Evolutionary conservation across 164 flowering plant genomes (phyloP).

Genomic region (Echeveria elegans): DNA sequence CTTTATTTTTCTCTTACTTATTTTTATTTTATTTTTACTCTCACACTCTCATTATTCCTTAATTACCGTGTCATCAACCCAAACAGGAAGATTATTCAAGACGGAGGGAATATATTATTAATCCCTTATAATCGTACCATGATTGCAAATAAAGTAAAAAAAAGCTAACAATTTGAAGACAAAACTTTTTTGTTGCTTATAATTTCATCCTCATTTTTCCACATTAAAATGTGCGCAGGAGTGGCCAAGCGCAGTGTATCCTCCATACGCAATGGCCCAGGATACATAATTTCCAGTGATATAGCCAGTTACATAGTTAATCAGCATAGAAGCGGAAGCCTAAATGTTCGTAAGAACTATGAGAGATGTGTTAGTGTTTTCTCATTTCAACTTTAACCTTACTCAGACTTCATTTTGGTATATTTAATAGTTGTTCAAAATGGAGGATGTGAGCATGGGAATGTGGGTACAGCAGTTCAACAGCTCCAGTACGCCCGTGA

Average conservation of each 20-base stretch:
- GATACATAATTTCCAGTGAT: slow-evolving; percentile 69
- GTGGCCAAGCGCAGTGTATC: slow-evolving; percentile 90
- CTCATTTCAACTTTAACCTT: background rate
- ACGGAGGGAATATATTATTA: too few relatives aligned
- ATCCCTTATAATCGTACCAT: too few relatives aligned
- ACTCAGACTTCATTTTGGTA: background rate
- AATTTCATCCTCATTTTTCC: too few relatives aligned
- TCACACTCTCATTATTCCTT: too few relatives aligned
- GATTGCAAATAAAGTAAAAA: too few relatives aligned
- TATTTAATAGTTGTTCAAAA: slow-evolving; percentile 85
- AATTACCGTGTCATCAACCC: too few relatives aligned
- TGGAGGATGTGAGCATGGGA: slow-evolving; percentile 99
- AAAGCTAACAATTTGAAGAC: background rate
- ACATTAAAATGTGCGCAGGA: slow-evolving; percentile 61
- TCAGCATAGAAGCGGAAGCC: slow-evolving; percentile 50
- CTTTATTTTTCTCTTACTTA: too few relatives aligned
- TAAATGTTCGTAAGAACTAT: slow-evolving; percentile 48
- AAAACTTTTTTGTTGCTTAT: too few relatives aligned
- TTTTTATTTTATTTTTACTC: too few relatives aligned
- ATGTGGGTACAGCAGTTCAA: slow-evolving; percentile 96
- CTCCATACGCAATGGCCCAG: slow-evolving; percentile 98
- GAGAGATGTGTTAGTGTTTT: background rate
- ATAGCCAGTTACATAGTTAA: slow-evolving; percentile 57
- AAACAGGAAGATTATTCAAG: too few relatives aligned
- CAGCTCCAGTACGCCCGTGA: slow-evolving; percentile 49